Conservation (phyloP, 345 rosid genomes). For the Syzygium aqueum region DNA sequence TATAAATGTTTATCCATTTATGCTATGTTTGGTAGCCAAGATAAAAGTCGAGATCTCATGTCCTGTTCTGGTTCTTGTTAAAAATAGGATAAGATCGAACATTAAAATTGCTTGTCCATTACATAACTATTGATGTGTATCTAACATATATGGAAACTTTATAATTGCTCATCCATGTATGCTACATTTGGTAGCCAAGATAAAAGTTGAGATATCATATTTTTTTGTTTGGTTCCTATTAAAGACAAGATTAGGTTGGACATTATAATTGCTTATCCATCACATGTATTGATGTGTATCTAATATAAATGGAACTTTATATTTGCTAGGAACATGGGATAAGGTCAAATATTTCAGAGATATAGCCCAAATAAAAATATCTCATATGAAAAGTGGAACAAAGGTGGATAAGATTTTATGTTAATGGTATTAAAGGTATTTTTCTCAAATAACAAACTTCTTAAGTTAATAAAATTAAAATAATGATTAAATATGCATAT, state of each 20-base stretch:
- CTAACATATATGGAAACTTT: neutral
- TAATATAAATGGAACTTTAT: no score
- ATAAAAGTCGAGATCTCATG: rapidly evolving
- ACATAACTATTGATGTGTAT: neutral
- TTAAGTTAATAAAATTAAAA: neutral
- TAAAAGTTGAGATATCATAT: rapidly evolving
- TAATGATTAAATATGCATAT: neutral
- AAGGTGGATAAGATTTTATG: neutral
- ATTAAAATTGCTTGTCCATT: no score
- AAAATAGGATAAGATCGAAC: neutral
- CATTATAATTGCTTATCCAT: no score
- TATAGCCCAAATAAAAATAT: rapidly evolving
- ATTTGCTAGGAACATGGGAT: no score
- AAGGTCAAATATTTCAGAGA: neutral
- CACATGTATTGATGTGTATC: no score
- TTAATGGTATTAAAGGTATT: neutral
- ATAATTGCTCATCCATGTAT: neutral
- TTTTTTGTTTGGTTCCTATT: neutral
- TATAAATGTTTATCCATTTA: neutral
- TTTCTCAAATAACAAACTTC: neutral
- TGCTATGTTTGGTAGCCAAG: neutral
- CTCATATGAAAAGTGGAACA: neutral
- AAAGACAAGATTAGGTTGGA: neutral
- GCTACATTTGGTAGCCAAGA: neutral
- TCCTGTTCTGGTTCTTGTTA: neutral